These are phyloP conservation scores for Suillus sp. DNA, from an alignment of 768 basidiomycete genomes.

Conservation along the genomic window DNA sequence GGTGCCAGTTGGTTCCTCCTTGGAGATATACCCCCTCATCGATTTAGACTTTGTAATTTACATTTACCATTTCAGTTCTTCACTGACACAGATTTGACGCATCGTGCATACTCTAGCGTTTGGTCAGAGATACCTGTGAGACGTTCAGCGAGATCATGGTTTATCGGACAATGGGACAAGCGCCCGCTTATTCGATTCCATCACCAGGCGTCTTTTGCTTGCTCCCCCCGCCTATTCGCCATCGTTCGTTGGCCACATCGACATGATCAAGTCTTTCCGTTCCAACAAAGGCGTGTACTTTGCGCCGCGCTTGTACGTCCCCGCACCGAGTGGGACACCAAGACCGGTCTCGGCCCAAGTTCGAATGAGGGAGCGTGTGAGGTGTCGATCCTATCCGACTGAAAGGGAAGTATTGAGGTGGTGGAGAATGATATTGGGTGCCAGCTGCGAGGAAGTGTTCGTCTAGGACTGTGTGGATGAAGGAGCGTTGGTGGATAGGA, in stretches of 20 bases:
- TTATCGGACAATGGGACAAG: too few relatives aligned
- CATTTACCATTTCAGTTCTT: neutral
- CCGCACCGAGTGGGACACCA: neutral
- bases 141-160: too few relatives aligned
- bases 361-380: neutral
- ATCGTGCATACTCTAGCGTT: too few relatives aligned
- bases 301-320: neutral
- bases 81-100: too few relatives aligned
- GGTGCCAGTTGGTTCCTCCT: too few relatives aligned
- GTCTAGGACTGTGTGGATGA: neutral
- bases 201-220: neutral
- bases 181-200: neutral
- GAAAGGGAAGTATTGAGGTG: conserved; percentile 4
- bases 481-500: neutral
- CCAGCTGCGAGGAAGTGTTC: neutral
- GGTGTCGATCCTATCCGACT: neutral
- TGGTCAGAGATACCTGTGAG: too few relatives aligned
- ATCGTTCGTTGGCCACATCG: conserved; percentile 3
- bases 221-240: neutral
- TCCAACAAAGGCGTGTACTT: neutral
- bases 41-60: neutral
- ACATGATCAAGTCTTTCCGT: conserved; percentile 1
- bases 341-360: neutral
- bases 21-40: too few relatives aligned
- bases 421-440: neutral